Conservation (phyloP, 108 stramenopile species). For the Nitzschia sp. region DNA sequence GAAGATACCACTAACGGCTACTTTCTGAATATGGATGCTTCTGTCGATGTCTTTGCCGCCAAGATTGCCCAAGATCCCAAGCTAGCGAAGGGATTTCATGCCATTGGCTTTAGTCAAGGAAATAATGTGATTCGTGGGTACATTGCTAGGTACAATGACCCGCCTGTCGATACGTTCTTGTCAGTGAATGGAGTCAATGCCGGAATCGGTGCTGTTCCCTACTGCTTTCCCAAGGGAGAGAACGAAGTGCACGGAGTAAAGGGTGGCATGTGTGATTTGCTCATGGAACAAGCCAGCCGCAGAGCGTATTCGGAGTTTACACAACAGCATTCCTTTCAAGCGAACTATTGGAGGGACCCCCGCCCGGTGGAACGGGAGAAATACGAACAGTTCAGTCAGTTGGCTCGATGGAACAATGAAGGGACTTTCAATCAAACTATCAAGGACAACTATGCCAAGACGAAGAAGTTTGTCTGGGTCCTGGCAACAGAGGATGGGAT, state of each 20-base stretch:
- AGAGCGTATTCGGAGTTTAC: slow-evolving; percentile 61
- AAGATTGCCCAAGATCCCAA: slow-evolving; percentile 47
- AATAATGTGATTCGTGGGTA: slow-evolving; percentile 78
- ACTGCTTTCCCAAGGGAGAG: slow-evolving; percentile 46
- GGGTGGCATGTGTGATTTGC: slow-evolving; percentile 46
- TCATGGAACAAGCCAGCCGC: slow-evolving; percentile 60
- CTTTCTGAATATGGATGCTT: slow-evolving; percentile 69
- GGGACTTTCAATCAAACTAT: slow-evolving; percentile 36
- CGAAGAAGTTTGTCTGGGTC: slow-evolving; percentile 64
- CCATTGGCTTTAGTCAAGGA: slow-evolving; percentile 80
- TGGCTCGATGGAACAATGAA: slow-evolving; percentile 78
- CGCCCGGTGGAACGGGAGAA: slow-evolving; percentile 16
- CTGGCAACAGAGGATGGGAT: slow-evolving; percentile 64
- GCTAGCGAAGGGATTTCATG: slow-evolving; percentile 67
- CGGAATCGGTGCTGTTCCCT: slow-evolving; percentile 72
- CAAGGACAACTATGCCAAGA: slow-evolving; percentile 54
- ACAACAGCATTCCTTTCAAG: slow-evolving; percentile 68
- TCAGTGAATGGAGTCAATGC: slow-evolving; percentile 70
- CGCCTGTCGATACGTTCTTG: slow-evolving; percentile 71
- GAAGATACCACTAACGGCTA: slow-evolving; percentile 78
- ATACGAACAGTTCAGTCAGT: slow-evolving; percentile 57
- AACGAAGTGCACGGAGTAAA: neutral
- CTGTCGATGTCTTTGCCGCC: slow-evolving; percentile 65
- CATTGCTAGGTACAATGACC: slow-evolving; percentile 69
- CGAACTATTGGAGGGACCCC: slow-evolving; percentile 75